Evolutionary conservation across 495 filamentous ascomycete species (phyloP).

Genomic region (Aspergillus cavernicola): DNA sequence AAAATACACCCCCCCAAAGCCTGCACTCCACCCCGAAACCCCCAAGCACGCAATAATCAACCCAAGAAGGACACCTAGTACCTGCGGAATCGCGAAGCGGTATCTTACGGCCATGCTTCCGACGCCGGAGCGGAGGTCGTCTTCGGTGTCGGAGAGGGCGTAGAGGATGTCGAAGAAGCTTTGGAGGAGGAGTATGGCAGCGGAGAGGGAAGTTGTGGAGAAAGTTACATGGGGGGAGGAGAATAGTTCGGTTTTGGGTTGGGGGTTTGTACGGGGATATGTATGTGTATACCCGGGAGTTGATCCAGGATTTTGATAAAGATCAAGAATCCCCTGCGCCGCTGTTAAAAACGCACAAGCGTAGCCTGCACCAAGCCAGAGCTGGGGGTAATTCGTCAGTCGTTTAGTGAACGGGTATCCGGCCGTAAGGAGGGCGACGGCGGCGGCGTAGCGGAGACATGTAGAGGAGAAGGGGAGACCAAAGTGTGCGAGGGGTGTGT

Average conservation of each 20-base stretch:
- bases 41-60: background rate
- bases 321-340: background rate
- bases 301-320: background rate
- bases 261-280: too few species aligned
- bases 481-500: background rate
- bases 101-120: conserved; percentile 31
- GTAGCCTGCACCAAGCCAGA: background rate
- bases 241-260: too few species aligned
- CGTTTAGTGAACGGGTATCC: conserved; percentile 6
- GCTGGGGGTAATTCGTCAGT: conserved; percentile 2
- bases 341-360: background rate
- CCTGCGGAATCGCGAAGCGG: background rate
- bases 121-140: conserved; percentile 40
- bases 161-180: conserved; percentile 37
- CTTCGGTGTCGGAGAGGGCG: conserved; percentile 37
- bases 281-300: too few species aligned
- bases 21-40: background rate
- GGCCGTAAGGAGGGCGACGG: background rate
- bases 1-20: background rate
- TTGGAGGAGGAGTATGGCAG: conserved; percentile 28
- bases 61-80: background rate
- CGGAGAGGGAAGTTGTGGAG: background rate
- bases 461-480: background rate
- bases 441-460: background rate
- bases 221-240: too few species aligned